Evolutionary conservation across 169 alveolate genomes (phyloP), one percentile per base, ranked within the genome.

Genomic region (Plasmodium gallinaceum): DNA sequence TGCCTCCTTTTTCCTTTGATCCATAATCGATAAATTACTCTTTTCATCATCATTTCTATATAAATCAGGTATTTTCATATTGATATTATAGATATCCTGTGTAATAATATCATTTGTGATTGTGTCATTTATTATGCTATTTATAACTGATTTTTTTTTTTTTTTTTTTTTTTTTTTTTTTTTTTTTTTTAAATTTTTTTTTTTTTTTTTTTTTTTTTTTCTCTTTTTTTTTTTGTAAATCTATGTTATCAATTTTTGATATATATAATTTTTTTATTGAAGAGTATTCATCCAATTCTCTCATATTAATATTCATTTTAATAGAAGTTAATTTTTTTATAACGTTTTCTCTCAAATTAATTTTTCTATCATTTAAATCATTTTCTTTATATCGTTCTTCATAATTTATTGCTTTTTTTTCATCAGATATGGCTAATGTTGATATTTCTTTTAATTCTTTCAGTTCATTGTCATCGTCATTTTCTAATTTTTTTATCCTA

Each of bases 211-310:
- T 83, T n/a, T 66, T 83, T 26, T 54, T 83, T 83, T 46, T 83
- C 20, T 68, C 85, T 24, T 37, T 83, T 83, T 66, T 73, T 16
- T 61, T 70, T 24, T 83, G 83, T 22, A 45, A 7, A 37, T 83
- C 85, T 39, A 54, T 65, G 12, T 39, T 70, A 54, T 83, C 91
- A 18, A 51, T 54, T 83, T 83, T 83, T 69, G 54, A 54, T 70
- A 69, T 39, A 62, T 83, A 70, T 46, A 83, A 62, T 45, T 83
- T 83, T 83, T 69, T 83, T 52, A 83, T 62, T 68, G 86, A 57
- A 22, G 91, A 66, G 46, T 83, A 83, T 46, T 83, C 91, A 83
- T 83, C 91, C 64, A 70, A 42, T 68, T 83, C 91, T 39, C 72
- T 83, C 42, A 83, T 83, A 71, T 83, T 83, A 54, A 83, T 83